Percentiles rank a stretch among this genome's conserved stretches.
phyloP scores from a whole-genome alignment of 2,329 filamentous ascomycete species.

The Blumeriella jaapii region DNA sequence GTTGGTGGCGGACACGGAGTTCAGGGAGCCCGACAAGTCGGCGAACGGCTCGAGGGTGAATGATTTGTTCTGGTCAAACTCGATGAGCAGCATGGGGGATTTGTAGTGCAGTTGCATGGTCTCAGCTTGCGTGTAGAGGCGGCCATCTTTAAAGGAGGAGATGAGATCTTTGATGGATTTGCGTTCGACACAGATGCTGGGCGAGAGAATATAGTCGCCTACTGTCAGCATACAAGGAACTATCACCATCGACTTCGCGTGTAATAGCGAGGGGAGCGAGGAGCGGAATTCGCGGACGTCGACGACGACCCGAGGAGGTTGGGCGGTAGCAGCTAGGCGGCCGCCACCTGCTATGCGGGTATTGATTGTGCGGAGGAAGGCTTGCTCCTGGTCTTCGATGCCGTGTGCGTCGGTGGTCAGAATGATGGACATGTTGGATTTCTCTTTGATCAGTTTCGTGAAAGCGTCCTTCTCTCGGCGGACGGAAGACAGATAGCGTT shows the following conservation, averaged over 20 bases:
- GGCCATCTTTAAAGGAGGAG: conserved; percentile 80
- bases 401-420: conserved; percentile 61
- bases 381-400: conserved; percentile 73
- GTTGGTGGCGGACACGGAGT: conserved; percentile 48
- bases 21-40: conserved; percentile 50
- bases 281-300: conserved; percentile 96
- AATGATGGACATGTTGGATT: conserved; percentile 83
- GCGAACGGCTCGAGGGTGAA: conserved; percentile 84
- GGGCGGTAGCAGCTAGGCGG: conserved; percentile 67
- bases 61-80: conserved; percentile 94
- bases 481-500: conserved; percentile 79
- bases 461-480: conserved; percentile 96
- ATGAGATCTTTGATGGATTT: conserved; percentile 90
- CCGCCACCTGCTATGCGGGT: conserved; percentile 93
- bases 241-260: conserved; percentile 77
- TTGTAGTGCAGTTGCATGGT: conserved; percentile 93
- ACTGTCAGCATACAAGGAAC: conserved; percentile 95
- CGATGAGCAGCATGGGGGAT: conserved; percentile 81
- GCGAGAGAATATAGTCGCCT: conserved; percentile 88
- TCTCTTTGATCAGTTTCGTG: conserved; percentile 87
- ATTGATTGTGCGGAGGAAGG: conserved; percentile 89
- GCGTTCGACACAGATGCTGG: conserved; percentile 83
- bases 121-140: conserved; percentile 84
- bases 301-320: conserved; percentile 83
- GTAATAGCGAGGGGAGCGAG: conserved; percentile 78